phyloP scores from a whole-genome alignment of 2,329 filamentous ascomycete genomes.

The Diaporthe citrichinensis region DNA sequence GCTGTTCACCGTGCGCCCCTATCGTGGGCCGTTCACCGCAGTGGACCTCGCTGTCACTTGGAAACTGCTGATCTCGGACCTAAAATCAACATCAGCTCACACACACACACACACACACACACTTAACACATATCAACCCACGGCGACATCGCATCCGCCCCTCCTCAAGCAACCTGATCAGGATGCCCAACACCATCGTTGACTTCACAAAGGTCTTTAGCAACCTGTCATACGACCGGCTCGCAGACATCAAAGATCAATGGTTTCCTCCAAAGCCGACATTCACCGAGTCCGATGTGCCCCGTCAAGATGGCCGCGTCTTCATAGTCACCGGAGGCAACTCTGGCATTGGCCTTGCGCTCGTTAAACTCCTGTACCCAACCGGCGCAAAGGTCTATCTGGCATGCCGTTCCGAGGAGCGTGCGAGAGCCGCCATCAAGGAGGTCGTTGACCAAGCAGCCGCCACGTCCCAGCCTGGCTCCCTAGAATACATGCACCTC shows the following conservation, averaged over 20 bases:
- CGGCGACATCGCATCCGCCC: background rate
- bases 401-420: slow-evolving; percentile 48
- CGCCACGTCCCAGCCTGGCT: slow-evolving; percentile 34
- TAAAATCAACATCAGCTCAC: background rate
- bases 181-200: slow-evolving; percentile 38
- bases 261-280: slow-evolving; percentile 47
- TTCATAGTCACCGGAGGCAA: slow-evolving; percentile 64
- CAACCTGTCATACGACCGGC: slow-evolving; percentile 21
- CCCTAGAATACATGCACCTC: slow-evolving; percentile 52
- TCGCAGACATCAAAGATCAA: slow-evolving; percentile 40
- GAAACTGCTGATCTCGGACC: background rate
- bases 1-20: no score
- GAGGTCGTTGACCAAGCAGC: slow-evolving; percentile 45
- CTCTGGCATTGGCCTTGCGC: slow-evolving; percentile 62
- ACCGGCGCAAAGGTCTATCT: slow-evolving; percentile 54
- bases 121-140: background rate
- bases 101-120: background rate
- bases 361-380: slow-evolving; percentile 66
- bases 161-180: background rate
- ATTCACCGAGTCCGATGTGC: slow-evolving; percentile 47
- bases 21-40: no score
- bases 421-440: slow-evolving; percentile 51
- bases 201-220: slow-evolving; percentile 38
- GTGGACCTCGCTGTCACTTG: background rate
- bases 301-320: slow-evolving; percentile 48